Conservation (phyloP, 2,329 filamentous ascomycete species). For the Pestalotiopsis sp. region DNA sequence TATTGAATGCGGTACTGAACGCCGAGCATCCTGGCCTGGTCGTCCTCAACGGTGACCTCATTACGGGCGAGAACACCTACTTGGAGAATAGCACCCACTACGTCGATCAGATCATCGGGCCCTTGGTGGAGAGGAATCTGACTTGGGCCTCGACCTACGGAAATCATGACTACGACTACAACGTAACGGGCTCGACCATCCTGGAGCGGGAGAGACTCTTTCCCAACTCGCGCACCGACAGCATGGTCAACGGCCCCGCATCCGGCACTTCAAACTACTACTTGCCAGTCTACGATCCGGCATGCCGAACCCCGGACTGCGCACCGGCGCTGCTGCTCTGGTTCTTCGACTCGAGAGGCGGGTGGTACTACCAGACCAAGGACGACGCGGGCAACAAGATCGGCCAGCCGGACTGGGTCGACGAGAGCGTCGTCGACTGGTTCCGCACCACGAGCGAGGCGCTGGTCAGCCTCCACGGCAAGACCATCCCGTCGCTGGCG, state of each 20-base stretch:
- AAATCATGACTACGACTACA: conserved; percentile 67
- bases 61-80: conserved; percentile 66
- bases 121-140: conserved; percentile 55
- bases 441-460: conserved; percentile 36
- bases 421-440: conserved; percentile 45
- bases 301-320: conserved; percentile 35
- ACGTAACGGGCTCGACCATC: conserved; percentile 51
- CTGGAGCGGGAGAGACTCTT: conserved; percentile 42
- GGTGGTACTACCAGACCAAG: conserved; percentile 47
- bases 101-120: conserved; percentile 59
- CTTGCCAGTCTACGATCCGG: conserved; percentile 42
- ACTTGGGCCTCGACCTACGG: conserved; percentile 71
- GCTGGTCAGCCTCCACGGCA: conserved; percentile 32
- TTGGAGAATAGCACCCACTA: conserved; percentile 57
- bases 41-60: conserved; percentile 71
- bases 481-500: conserved; percentile 44
- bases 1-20: conserved; percentile 61
- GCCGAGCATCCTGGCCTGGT: conserved; percentile 60
- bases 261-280: conserved; percentile 50
- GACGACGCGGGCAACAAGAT: conserved; percentile 29
- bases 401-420: conserved; percentile 47
- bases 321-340: conserved; percentile 57
- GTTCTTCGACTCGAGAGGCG: conserved; percentile 72
- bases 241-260: conserved; percentile 38
- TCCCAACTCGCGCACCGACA: conserved; percentile 38